Conservation (phyloP, 2,329 filamentous ascomycete species). For the Diaporthe vexans region DNA sequence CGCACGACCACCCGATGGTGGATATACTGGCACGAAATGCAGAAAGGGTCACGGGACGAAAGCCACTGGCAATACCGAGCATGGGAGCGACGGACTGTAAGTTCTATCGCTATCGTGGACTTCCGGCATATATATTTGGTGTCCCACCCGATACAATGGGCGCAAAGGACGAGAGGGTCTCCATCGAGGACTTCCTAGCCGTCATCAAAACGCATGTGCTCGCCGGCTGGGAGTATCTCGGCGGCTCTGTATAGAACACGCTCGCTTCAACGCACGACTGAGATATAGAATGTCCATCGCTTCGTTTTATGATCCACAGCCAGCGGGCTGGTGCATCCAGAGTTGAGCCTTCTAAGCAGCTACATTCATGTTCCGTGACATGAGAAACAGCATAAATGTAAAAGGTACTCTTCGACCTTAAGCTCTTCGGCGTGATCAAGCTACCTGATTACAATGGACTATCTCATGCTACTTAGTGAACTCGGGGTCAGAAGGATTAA, state of each 20-base stretch:
- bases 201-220: slow-evolving; percentile 50
- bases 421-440: too few species aligned
- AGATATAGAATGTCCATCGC: too few species aligned
- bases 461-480: too few species aligned
- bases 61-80: slow-evolving; percentile 50
- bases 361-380: not conserved
- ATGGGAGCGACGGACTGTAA: slow-evolving; percentile 58
- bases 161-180: slow-evolving; percentile 48
- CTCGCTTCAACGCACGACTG: not conserved
- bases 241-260: slow-evolving; percentile 14
- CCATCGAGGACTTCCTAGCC: slow-evolving; percentile 49
- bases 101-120: slow-evolving; percentile 53
- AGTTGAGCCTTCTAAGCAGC: not conserved
- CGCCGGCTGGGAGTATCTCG: slow-evolving; percentile 49
- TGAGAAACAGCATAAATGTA: not conserved
- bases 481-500: too few species aligned
- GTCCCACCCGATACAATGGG: slow-evolving; percentile 45
- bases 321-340: not conserved
- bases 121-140: slow-evolving; percentile 56
- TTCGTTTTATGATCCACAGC: not conserved
- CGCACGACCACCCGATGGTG: slow-evolving; percentile 52
- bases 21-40: slow-evolving; percentile 48
- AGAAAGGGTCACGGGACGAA: slow-evolving; percentile 39
- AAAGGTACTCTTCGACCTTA: too few species aligned
- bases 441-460: too few species aligned